Conservation (phyloP, 202 grass and related monocot genomes). For the Eragrostis tef region DNA sequence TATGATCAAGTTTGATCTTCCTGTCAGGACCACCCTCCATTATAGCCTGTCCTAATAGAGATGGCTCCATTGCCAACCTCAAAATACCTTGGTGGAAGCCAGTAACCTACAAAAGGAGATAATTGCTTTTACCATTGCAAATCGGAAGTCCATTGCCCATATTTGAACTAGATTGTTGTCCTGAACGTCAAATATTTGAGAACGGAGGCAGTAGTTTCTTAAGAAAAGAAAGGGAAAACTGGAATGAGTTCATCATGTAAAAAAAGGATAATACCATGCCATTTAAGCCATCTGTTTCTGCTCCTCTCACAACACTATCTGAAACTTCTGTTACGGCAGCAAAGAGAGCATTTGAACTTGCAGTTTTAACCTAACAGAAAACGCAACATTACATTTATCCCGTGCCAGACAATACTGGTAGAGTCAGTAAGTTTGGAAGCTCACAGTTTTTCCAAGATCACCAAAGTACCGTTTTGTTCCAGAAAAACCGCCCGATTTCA, state of each 20-base stretch:
- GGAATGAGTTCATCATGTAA: not conserved
- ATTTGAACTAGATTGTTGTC: not conserved
- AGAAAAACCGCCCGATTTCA: constrained; percentile 70
- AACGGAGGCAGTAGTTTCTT: not conserved
- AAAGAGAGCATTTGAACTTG: constrained; percentile 82
- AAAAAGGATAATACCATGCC: constrained; percentile 67
- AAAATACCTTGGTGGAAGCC: constrained; percentile 85
- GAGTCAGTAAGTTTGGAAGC: constrained; percentile 46
- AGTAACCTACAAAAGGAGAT: constrained; percentile 57
- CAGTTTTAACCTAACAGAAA: constrained; percentile 75
- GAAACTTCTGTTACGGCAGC: constrained; percentile 86
- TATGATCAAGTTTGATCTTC: constrained; percentile 88
- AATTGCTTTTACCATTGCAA: constrained; percentile 26
- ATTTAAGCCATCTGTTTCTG: constrained; percentile 80
- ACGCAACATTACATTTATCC: constrained; percentile 43
- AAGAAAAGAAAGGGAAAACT: not conserved
- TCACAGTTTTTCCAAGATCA: constrained; percentile 91
- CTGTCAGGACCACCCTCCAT: constrained; percentile 78
- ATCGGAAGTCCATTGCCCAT: not conserved
- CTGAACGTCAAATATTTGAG: too few relatives aligned
- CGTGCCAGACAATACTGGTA: constrained; percentile 9
- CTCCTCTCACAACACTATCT: constrained; percentile 77
- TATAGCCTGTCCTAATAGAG: constrained; percentile 80
- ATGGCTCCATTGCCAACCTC: constrained; percentile 93
- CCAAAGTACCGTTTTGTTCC: constrained; percentile 89